These are phyloP conservation scores for Furcasterigmium sp. DNA, from an alignment of 2,329 filamentous ascomycete genomes.

Conservation along the genomic window DNA sequence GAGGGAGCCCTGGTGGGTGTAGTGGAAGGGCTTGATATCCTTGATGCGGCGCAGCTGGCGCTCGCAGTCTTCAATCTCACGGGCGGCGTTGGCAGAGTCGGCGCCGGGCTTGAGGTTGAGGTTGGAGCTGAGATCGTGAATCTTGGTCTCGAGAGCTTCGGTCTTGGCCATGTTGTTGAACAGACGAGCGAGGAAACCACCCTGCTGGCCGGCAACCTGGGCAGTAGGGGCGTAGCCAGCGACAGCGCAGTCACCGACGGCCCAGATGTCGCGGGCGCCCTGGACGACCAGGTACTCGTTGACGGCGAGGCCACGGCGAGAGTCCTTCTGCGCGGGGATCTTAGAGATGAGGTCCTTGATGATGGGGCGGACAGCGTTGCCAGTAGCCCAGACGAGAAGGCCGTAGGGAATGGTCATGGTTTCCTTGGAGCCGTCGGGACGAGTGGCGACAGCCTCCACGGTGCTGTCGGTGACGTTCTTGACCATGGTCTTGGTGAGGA, in stretches of 20 bases:
- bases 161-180: slow-evolving; percentile 99
- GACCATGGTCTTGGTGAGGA: slow-evolving; percentile 98
- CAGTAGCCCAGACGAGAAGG: slow-evolving; percentile 95
- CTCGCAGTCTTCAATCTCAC: slow-evolving; percentile 80
- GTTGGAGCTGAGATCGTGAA: slow-evolving; percentile 61
- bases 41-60: slow-evolving; percentile 83
- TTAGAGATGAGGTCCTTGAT: slow-evolving; percentile 88
- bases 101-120: slow-evolving; percentile 55
- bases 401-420: slow-evolving; percentile 84
- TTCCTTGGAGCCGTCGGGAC: slow-evolving; percentile 79
- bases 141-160: slow-evolving; percentile 70
- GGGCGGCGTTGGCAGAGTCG: slow-evolving; percentile 61
- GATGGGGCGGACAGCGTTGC: slow-evolving; percentile 85
- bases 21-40: slow-evolving; percentile 96
- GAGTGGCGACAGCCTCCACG: slow-evolving; percentile 82
- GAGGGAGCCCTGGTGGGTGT: slow-evolving; percentile 93
- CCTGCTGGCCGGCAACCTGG: slow-evolving; percentile 94
- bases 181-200: slow-evolving; percentile 85
- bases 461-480: slow-evolving; percentile 92
- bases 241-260: slow-evolving; percentile 93
- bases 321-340: slow-evolving; percentile 92
- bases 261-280: slow-evolving; percentile 95
- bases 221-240: slow-evolving; percentile 97
- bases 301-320: slow-evolving; percentile 87
- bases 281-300: slow-evolving; percentile 99